Evolutionary conservation across 108 stramenopile genomes (phyloP), one percentile per base, ranked within the genome.

Genomic region (Thalassiosira profunda): DNA sequence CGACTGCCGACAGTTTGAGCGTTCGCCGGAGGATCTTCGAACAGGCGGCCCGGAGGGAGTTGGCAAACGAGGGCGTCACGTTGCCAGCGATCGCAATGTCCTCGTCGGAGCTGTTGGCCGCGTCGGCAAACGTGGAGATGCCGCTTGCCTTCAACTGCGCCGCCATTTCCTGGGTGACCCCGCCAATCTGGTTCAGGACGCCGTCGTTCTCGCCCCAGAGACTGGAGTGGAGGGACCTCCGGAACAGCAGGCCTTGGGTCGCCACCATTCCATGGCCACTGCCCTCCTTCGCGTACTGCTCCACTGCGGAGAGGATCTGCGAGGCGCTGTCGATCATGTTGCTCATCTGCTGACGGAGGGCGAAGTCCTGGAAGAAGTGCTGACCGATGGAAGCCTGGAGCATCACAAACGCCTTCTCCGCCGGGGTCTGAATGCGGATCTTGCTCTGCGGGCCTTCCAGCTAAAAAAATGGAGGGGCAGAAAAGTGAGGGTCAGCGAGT

Each of bases 381-480:
- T 76, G 80, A 11, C 85, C 83, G 35, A 96, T 90, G 8, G 79
- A 78, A 1, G 85, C 81, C 59, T 96, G 95, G 7, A 96, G 78
- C 42, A 96, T 57, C 2, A 96, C 87, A 63, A 94, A 96, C 14
- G 81, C 84, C 63, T 96, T 96, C 46, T 96, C 76, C 30, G 58
- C 63, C 1, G 86, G 84, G 7, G 77, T 74, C 63, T 92, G 84
- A 31, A 96, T 79, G 29, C 77, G 79, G 26, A 94, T 63, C 54
- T 96, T 94, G 63, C 87, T 89, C 33, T 72, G 79, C 34, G 89
- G 80, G 1, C 89, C 87, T 15, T 90, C 85, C 1, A 94, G 59
- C n/a, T n/a, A n/a, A n/a, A n/a, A n/a, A n/a, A n/a, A n/a, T n/a
- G n/a, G n/a, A n/a, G n/a, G n/a, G n/a, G n/a, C n/a, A n/a, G n/a